Evolutionary conservation across 1,284 basidiomycete genomes (phyloP), one percentile per base, ranked within the genome.

Genomic region (Marasmius fiardii): DNA sequence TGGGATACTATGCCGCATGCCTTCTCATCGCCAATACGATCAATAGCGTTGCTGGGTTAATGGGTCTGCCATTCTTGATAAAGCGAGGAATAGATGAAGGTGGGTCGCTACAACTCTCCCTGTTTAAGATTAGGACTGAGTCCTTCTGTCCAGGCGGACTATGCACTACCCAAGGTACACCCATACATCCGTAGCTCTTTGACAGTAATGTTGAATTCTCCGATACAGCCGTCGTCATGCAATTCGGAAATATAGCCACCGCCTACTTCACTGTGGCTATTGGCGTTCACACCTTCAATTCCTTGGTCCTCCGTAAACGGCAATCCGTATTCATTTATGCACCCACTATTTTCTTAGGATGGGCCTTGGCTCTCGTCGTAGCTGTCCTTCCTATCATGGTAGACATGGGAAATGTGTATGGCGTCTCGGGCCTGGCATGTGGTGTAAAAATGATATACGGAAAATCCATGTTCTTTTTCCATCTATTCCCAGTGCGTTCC

Each of bases 251-350:
- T 61, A 79, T 82, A 65, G 74, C 79, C 2, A 76, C 74, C 23
- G 83, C 81, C 10, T 89, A 81, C 70, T 90, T 89, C 66, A 85
- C 81, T 0, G 73, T 80, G 6, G 73, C 77, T 10, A 85, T 88
- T 58, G 83, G 81, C 2, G 63, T 87, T n/a, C 88, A 90, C 65
- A 81, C 84, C 0, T 85, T 89, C 71, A 79, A 75, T 61, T 81
- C 84, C 18, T 72, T 90, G 43, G 82, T 85, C 8, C 71, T 89
- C 52, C 75, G 74, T 53, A 74, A 74, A 58, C 77, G 77, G 31
- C 80, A 82, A 59, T 77, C 81, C 7, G 62, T 67, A 10, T 74
- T 81, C 68, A 67, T 81, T 21, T 80, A 77, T 58, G 64, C 67
- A 2, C 65, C 68, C 5, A 69, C 72, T 14, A 77, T 82, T 28